Percentiles rank a stretch among this genome's conserved stretches.
These are phyloP conservation scores for Brassica balearica DNA, from an alignment of 441 rosid species.

Conservation along the genomic window DNA sequence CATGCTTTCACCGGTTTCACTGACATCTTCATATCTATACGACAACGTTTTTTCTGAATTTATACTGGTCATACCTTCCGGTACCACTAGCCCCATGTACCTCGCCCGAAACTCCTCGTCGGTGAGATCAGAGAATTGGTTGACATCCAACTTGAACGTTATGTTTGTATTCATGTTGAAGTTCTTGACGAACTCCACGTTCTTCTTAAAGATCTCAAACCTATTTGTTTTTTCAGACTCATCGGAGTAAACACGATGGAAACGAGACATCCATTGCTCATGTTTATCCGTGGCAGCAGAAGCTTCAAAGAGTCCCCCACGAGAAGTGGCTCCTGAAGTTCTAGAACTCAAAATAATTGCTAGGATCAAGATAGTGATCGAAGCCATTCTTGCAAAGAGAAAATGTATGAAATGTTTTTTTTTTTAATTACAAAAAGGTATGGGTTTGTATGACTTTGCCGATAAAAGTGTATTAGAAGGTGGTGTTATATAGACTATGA, in stretches of 20 bases:
- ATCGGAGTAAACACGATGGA: slow-evolving; percentile 49
- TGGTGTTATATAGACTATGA: slow-evolving; percentile 20
- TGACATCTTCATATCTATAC: slow-evolving; percentile 29
- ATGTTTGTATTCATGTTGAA: slow-evolving; percentile 46
- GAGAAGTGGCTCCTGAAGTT: slow-evolving; percentile 33
- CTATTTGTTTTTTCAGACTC: slow-evolving; percentile 46
- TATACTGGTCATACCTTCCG: neutral
- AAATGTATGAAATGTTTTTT: slow-evolving; percentile 8
- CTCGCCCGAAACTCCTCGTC: slow-evolving; percentile 44
- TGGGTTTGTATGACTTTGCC: slow-evolving; percentile 5
- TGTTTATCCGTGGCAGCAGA: slow-evolving; percentile 38
- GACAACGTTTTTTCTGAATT: neutral
- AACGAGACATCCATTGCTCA: slow-evolving; percentile 55
- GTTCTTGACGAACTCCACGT: slow-evolving; percentile 41
- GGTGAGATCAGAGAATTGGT: slow-evolving; percentile 48
- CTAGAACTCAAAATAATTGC: slow-evolving; percentile 1
- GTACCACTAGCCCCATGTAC: slow-evolving; percentile 40
- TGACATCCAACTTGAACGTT: slow-evolving; percentile 42
- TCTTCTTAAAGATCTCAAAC: slow-evolving; percentile 35
- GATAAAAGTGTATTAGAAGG: slow-evolving; percentile 14
- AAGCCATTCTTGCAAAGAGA: slow-evolving; percentile 20
- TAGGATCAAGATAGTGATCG: slow-evolving; percentile 27
- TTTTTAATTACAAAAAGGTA: neutral
- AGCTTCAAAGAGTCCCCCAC: slow-evolving; percentile 32
- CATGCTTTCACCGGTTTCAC: slow-evolving; percentile 32